phyloP scores from a whole-genome alignment of 2,329 filamentous ascomycete species.

The Paracorniculantispora psalliotae region DNA sequence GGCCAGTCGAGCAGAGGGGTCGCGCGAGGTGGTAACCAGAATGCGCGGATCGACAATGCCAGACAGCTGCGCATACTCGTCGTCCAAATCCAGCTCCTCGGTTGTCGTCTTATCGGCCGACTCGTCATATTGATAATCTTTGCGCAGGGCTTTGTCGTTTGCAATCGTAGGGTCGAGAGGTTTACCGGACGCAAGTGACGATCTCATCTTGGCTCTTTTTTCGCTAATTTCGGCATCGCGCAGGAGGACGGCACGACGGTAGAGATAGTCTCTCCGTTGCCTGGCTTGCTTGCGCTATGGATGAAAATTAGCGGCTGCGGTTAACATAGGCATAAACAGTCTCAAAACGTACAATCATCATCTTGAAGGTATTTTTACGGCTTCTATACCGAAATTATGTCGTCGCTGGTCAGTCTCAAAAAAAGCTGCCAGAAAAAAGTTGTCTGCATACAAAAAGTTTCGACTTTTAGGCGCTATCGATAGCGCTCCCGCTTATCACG shows the following conservation, averaged over 20 bases:
- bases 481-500: conserved; percentile 32
- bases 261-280: conserved; percentile 59
- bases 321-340: no score
- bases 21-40: conserved; percentile 84
- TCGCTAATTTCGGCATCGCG: conserved; percentile 90
- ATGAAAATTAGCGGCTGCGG: conserved; percentile 17
- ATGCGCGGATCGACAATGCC: conserved; percentile 86
- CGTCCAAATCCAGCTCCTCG: conserved; percentile 71
- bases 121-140: conserved; percentile 93
- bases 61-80: conserved; percentile 88
- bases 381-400: conserved; percentile 3
- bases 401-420: conserved; percentile 2
- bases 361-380: conserved; percentile 9
- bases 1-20: conserved; percentile 77
- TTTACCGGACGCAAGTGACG: conserved; percentile 83
- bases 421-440: conserved; percentile 21
- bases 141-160: conserved; percentile 76
- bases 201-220: conserved; percentile 81
- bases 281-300: conserved; percentile 37
- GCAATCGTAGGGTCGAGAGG: conserved; percentile 76
- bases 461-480: conserved; percentile 24
- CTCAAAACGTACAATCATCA: conserved; percentile 30
- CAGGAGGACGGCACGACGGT: conserved; percentile 79
- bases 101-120: conserved; percentile 63
- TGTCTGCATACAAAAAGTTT: conserved; percentile 20